Conservation (phyloP, 257 asterid species). For the Voacanga thouarsii region DNA sequence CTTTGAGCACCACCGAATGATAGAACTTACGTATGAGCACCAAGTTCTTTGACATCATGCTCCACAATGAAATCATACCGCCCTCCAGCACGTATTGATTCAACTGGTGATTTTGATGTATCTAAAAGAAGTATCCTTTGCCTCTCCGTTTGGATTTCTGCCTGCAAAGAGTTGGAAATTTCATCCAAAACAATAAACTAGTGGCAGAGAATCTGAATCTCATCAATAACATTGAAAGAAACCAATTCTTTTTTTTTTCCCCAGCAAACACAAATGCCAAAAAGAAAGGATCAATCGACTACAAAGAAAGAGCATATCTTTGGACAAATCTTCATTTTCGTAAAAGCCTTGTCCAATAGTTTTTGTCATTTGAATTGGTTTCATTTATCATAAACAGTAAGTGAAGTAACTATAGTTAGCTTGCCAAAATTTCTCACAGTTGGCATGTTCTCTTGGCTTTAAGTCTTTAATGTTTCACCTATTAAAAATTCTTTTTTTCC, state of each 20-base stretch:
- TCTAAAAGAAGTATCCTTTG: constrained; percentile 90
- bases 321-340: background rate
- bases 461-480: background rate
- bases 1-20: constrained; percentile 20
- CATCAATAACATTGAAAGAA: background rate
- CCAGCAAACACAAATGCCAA: background rate
- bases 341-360: background rate
- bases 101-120: constrained; percentile 90
- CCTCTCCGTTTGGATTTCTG: constrained; percentile 96
- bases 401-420: background rate
- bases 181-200: background rate
- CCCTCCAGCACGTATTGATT: constrained; percentile 93
- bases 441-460: background rate
- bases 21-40: constrained; percentile 89
- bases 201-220: background rate
- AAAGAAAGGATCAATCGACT: background rate
- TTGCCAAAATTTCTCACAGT: background rate
- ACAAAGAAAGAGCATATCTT: background rate
- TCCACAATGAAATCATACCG: constrained; percentile 98
- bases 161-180: constrained; percentile 39
- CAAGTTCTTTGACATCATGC: constrained; percentile 98
- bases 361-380: background rate
- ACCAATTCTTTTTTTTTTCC: background rate
- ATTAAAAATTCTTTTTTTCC: background rate
- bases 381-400: background rate